These are phyloP conservation scores for Xylaria curta DNA, from an alignment of 495 filamentous ascomycete species.

Conservation along the genomic window DNA sequence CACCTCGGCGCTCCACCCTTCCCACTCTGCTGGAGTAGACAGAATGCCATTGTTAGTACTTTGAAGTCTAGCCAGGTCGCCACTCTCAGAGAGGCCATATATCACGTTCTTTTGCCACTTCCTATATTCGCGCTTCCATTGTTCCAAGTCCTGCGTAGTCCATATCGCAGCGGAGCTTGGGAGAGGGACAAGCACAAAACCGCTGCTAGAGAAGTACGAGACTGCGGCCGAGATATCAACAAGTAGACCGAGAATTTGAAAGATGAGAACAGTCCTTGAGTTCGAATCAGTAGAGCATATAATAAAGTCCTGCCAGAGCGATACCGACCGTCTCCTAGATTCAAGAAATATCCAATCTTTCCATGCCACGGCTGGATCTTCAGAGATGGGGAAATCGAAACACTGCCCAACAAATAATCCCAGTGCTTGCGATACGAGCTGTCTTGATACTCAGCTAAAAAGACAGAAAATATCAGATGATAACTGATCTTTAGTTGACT, in stretches of 20 bases:
- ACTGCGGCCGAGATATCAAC: slow-evolving; percentile 23
- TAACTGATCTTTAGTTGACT: not conserved
- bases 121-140: slow-evolving; percentile 9
- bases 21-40: slow-evolving; percentile 15
- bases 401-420: not conserved
- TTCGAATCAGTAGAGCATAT: not conserved
- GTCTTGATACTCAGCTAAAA: not conserved
- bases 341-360: slow-evolving; percentile 24
- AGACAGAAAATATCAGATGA: not conserved
- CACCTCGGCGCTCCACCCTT: slow-evolving; percentile 19
- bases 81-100: slow-evolving; percentile 3
- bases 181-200: slow-evolving; percentile 20
- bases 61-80: not conserved
- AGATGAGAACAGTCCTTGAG: slow-evolving; percentile 19
- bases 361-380: slow-evolving; percentile 11
- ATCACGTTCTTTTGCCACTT: not conserved
- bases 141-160: slow-evolving; percentile 7
- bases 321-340: slow-evolving; percentile 22
- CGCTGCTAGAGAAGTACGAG: not conserved
- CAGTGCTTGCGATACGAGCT: slow-evolving; percentile 16
- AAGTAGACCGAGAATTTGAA: slow-evolving; percentile 20
- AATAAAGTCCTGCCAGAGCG: not conserved
- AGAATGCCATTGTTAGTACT: not conserved
- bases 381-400: slow-evolving; percentile 5
- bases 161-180: slow-evolving; percentile 8